Conservation (phyloP, 176 grass and related monocot genomes). For the Phoenix roebelenii region DNA sequence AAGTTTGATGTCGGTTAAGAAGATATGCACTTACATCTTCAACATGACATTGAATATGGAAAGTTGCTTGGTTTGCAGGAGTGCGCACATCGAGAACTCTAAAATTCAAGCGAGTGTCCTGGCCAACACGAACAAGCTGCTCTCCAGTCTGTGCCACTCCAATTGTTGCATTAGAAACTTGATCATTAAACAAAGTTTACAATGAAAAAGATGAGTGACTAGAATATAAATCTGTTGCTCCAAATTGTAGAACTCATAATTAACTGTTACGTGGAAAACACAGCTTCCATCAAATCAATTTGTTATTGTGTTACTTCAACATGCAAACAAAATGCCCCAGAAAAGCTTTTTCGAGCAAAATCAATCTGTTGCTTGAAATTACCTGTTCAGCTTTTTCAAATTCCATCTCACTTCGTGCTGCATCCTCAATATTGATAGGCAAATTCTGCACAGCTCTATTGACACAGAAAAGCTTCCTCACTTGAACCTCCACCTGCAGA, state of each 20-base stretch:
- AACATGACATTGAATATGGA: conserved; percentile 66
- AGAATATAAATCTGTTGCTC: too few species aligned
- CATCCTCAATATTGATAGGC: conserved; percentile 84
- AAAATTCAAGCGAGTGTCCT: conserved; percentile 72
- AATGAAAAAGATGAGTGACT: background rate
- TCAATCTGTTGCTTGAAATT: background rate
- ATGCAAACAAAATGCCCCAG: too few species aligned
- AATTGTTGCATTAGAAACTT: background rate
- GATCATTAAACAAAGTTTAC: background rate
- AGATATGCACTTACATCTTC: conserved; percentile 42
- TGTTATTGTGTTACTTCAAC: too few species aligned
- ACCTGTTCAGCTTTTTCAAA: conserved; percentile 65
- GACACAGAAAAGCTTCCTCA: conserved; percentile 75
- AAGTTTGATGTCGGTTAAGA: background rate
- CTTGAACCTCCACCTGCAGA: conserved; percentile 71
- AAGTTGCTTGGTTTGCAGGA: conserved; percentile 64
- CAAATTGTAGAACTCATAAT: too few species aligned
- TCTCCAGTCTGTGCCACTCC: conserved; percentile 45
- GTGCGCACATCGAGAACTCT: conserved; percentile 68
- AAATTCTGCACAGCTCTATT: conserved; percentile 65
- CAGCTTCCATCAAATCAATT: too few species aligned
- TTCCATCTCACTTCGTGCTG: conserved; percentile 58
- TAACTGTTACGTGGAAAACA: too few species aligned
- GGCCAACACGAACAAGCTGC: conserved; percentile 77
- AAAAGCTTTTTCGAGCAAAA: too few species aligned